Percentiles rank a stretch among this genome's conserved stretches.
Evolutionary conservation across 768 basidiomycete species (phyloP).

Genomic region (Termitomyces eurrhizus): DNA sequence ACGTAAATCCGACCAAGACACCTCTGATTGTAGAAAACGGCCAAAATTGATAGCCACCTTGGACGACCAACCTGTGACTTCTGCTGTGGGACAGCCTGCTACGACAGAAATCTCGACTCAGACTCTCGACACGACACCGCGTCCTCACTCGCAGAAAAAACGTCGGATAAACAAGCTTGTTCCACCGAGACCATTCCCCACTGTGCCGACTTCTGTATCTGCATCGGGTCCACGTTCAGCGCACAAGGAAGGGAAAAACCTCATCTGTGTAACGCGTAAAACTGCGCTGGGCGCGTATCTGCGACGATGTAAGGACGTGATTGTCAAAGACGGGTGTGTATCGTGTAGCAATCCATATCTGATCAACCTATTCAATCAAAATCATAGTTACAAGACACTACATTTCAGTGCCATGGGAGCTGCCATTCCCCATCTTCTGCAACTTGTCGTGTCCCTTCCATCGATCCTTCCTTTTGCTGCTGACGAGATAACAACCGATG

Average conservation of each 20-base stretch:
- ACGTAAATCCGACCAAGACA: slow-evolving; percentile 32
- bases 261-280: slow-evolving; percentile 76
- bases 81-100: not conserved
- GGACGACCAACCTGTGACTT: slow-evolving; percentile 12
- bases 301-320: slow-evolving; percentile 67
- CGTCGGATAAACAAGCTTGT: slow-evolving; percentile 59
- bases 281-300: slow-evolving; percentile 71
- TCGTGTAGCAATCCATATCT: not conserved
- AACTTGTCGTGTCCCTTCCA: slow-evolving; percentile 67
- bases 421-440: slow-evolving; percentile 78
- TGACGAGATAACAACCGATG: slow-evolving; percentile 58
- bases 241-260: slow-evolving; percentile 77
- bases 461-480: slow-evolving; percentile 62
- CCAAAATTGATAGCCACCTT: slow-evolving; percentile 24
- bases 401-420: slow-evolving; percentile 84
- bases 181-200: slow-evolving; percentile 73
- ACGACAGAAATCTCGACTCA: not conserved
- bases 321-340: slow-evolving; percentile 68
- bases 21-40: slow-evolving; percentile 24
- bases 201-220: slow-evolving; percentile 68
- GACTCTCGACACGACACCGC: not conserved
- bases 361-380: not conserved
- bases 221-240: slow-evolving; percentile 79
- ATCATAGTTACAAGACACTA: slow-evolving; percentile 62
- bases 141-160: slow-evolving; percentile 12